phyloP scores from a whole-genome alignment of 1,284 basidiomycete genomes.

The Phylloboletellus chloephorus region DNA sequence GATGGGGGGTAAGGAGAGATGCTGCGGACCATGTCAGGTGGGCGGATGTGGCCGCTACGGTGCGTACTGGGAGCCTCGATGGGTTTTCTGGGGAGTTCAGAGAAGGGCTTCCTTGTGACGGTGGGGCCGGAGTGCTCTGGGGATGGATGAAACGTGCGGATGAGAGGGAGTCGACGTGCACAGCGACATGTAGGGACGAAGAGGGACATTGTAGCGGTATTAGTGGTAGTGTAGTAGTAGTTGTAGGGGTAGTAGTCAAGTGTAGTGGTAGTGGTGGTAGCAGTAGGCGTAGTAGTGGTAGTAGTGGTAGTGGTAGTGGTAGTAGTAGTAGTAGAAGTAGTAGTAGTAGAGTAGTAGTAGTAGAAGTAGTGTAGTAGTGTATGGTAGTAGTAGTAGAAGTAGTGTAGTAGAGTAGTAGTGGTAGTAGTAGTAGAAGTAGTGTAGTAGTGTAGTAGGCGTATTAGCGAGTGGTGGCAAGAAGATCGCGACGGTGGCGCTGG shows the following conservation, averaged over 20 bases:
- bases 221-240: neutral
- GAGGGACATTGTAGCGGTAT: constrained; percentile 20
- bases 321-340: too few species aligned
- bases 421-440: too few species aligned
- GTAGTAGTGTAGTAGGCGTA: neutral
- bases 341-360: neutral
- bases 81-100: constrained; percentile 50
- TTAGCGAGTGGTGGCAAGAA: neutral
- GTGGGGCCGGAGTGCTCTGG: constrained; percentile 8
- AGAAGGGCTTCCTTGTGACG: constrained; percentile 47
- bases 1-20: too few species aligned
- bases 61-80: constrained; percentile 12
- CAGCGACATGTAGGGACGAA: constrained; percentile 8
- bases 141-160: constrained; percentile 14
- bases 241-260: too few species aligned
- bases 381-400: neutral
- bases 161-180: constrained; percentile 15
- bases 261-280: too few species aligned
- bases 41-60: neutral
- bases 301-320: too few species aligned
- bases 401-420: neutral
- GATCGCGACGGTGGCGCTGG: constrained; percentile 34
- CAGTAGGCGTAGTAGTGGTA: too few species aligned
- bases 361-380: too few species aligned
- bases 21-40: too few species aligned